Base-by-base conservation (phyloP, 2,329 filamentous ascomycete genomes). In the Juglanconis juglandina region DNA sequence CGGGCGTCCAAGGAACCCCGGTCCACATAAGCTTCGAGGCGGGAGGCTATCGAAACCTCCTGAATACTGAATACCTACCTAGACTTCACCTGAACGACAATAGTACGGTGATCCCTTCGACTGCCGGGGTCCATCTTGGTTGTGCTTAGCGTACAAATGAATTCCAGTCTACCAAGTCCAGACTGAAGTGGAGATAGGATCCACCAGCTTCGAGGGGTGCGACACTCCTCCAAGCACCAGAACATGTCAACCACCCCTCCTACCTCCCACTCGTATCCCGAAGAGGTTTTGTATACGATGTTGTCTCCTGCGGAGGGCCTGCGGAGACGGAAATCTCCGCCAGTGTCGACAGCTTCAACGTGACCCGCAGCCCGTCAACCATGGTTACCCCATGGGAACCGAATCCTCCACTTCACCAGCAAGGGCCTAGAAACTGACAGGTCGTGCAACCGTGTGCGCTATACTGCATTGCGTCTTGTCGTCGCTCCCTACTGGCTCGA, bases 1-100 rank as follows among this genome's bases (percentile, higher is more conserved):
- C 37, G 53, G 50, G 51, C 49, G 44, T 33, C 41, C 46, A 34
- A 62, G 52, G 47, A 59, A 62, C 52, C 58, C 56, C 39, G 51
- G 42, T 59, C 58, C 52, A 47, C 37, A 17, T 47, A 55, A 58
- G 42, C 52, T 54, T 48, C 42, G 47, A 59, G 39, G 47, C 52
- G 49, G 10, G 35, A 58, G 41, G 48, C 44, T 48, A 24, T 41
- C 35, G 52, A 47, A 30, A 47, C 56, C 32, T 55, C 47, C 41
- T 39, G 33, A 30, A 24, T 39, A 49, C 42, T 57, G 17, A 35
- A 13, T 14, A 42, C 6, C 6, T 14, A 42, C 17, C 17, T 17
- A 17, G 4, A 13, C 7, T 42, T 42, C n/a, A 14, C 6, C 39
- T 3, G 37, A 39, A 39, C 11, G 37, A 13, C 37, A 13, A 3